Base-by-base conservation (phyloP, 768 basidiomycete genomes). In the Scleroderma citrinum region DNA sequence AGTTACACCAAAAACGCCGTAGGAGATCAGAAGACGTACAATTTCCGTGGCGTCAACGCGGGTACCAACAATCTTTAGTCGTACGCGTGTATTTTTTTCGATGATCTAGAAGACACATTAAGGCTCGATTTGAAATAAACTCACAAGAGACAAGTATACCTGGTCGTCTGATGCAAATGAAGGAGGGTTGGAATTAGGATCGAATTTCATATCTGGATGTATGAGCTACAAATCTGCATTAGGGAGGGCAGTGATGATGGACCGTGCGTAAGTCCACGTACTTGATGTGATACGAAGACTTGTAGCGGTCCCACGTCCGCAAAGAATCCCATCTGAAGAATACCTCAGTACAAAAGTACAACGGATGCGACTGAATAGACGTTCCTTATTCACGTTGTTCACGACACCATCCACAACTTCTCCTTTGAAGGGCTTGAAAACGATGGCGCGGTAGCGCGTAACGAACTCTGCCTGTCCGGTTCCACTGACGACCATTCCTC, bases 351-450 rank as follows among this genome's bases (percentile, higher is more conserved):
- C 7, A 13, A 2, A 14, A 20, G 17, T 8, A 17, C 1, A 19
- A 39, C 6, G 17, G 34, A 24, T 36, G 3, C 10, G 16, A 26
- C 12, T 35, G 4, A 35, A 14, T n/a, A 30, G 6, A 48, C 83
- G 59, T 57, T 92, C 95, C 79, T 96, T 96, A 67, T 85, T 94
- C 31, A 99, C 96, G 52, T 90, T 93, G 59, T 85, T 87, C 16
- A 99, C 95, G 3, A 93, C 85, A 0, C 92, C 95, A 65, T 99
- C 96, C 16, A 99, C 89, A 4, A 97, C 95, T 65, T 99, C 95
- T 10, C 93, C 94, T 68, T 97, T 96, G 78, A 98, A 98, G n/a
- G 96, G 96, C 69, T 97, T 94, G 80, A 96, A 97, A 17, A 99
- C 95, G 56, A 99, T 92, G 6, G 96, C 96, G 23, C 87, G 83